phyloP scores from a whole-genome alignment of 305 asterid genomes.

The Solanum hybrid region DNA sequence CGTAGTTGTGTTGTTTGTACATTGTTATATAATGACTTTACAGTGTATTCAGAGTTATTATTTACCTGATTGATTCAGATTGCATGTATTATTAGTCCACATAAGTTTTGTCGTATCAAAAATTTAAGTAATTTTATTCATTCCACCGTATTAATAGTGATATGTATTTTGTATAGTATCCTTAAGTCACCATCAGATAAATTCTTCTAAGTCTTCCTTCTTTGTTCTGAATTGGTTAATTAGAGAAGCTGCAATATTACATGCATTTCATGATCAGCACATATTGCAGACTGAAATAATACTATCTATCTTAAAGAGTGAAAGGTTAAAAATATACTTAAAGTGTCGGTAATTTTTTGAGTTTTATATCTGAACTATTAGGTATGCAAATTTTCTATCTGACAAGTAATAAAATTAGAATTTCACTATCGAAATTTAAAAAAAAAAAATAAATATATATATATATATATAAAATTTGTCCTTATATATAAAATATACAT shows the following conservation, averaged over 20 bases:
- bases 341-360: background rate
- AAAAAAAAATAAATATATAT: too few species aligned
- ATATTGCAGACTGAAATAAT: background rate
- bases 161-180: background rate
- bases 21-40: background rate
- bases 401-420: too few species aligned
- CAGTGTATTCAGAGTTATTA: background rate
- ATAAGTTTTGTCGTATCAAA: too few species aligned
- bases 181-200: background rate
- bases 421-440: background rate
- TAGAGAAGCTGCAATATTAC: background rate
- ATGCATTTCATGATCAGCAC: background rate
- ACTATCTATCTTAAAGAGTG: background rate
- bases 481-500: background rate
- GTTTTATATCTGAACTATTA: too few species aligned
- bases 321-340: background rate
- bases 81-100: background rate
- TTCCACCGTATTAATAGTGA: background rate
- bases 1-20: background rate
- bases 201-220: background rate
- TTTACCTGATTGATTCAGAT: background rate
- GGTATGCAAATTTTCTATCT: too few species aligned
- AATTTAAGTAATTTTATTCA: background rate
- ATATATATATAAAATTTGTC: background rate
- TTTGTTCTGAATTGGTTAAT: background rate